A percentile compares a stretch with the other conserved stretches of the same genome.
These are phyloP conservation scores for Cucurbita maxima DNA, from an alignment of 306 rosid species.

Conservation along the genomic window DNA sequence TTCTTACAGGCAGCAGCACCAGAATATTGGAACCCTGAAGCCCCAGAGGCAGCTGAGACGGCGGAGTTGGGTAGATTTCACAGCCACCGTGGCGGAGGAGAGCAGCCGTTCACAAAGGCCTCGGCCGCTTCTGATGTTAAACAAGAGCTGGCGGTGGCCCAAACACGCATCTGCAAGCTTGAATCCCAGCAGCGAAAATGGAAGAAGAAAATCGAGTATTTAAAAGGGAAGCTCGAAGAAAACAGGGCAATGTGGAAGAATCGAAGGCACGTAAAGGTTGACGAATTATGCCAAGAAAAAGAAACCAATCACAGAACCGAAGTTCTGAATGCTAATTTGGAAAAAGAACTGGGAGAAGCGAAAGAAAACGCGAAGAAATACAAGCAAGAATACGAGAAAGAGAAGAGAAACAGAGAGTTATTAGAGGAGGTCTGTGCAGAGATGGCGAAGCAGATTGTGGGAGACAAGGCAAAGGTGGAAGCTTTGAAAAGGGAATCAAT, in stretches of 20 bases:
- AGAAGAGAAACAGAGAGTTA: constrained; percentile 26
- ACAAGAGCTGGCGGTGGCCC: constrained; percentile 11
- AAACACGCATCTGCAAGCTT: constrained; percentile 8
- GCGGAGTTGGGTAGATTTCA: neutral
- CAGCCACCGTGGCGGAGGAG: constrained; percentile 3
- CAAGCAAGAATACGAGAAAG: constrained; percentile 29
- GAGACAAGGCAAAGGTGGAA: constrained; percentile 27
- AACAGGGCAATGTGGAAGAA: constrained; percentile 15
- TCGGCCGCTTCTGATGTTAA: constrained; percentile 13
- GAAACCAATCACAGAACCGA: constrained; percentile 21
- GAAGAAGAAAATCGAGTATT: constrained; percentile 20
- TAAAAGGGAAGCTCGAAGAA: constrained; percentile 24
- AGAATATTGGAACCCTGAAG: constrained; percentile 15
- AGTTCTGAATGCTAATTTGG: constrained; percentile 19
- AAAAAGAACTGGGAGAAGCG: constrained; percentile 22
- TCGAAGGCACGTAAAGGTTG: constrained; percentile 12
- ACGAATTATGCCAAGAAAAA: constrained; percentile 27
- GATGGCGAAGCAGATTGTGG: constrained; percentile 25
- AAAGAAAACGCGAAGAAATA: constrained; percentile 15
- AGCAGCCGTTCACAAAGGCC: neutral
- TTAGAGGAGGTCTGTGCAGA: constrained; percentile 29
- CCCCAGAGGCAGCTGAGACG: constrained; percentile 10
- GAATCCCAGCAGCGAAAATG: constrained; percentile 17
- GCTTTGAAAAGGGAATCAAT: constrained; percentile 20
- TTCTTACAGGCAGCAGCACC: constrained; percentile 12